A percentile compares a stretch with the other conserved stretches of the same genome.
Conservation (phyloP, 2,329 filamentous ascomycete species). For the Dactylellina leptospora region DNA sequence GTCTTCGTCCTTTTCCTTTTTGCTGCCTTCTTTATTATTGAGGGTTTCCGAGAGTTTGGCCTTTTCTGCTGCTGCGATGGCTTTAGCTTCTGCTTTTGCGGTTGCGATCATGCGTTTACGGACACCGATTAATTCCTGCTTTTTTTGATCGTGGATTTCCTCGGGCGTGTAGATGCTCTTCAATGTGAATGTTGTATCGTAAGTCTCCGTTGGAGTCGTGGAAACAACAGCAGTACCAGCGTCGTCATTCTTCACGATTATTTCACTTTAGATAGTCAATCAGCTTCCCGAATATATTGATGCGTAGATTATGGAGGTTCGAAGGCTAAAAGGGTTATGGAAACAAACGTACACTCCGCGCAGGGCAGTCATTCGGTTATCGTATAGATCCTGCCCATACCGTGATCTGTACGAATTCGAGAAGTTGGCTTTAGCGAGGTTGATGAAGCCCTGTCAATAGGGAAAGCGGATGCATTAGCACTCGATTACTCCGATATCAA, state of each 20-base stretch:
- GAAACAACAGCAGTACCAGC: neutral
- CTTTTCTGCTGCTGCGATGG: neutral
- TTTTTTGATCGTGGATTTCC: too few relatives aligned
- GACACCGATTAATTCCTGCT: neutral
- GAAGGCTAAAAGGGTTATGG: too few relatives aligned
- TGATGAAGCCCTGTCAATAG: conserved; percentile 62
- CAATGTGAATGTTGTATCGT: conserved; percentile 15
- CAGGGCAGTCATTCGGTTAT: conserved; percentile 65
- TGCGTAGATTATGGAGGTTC: too few relatives aligned
- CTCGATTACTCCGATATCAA: neutral
- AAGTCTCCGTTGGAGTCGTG: neutral
- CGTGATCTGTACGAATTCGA: conserved; percentile 60
- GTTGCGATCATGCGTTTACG: neutral
- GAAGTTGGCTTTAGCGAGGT: conserved; percentile 64
- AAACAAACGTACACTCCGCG: conserved; percentile 61
- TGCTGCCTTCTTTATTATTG: neutral
- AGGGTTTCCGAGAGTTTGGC: too few relatives aligned
- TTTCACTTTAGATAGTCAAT: conserved; percentile 30
- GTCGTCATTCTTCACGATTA: neutral
- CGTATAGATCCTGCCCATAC: conserved; percentile 64
- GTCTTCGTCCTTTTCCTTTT: neutral
- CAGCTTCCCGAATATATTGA: too few relatives aligned
- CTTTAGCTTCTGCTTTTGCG: neutral
- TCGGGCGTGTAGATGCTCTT: neutral
- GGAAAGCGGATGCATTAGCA: neutral